These are phyloP conservation scores for Penicillium lividum DNA, from an alignment of 495 filamentous ascomycete genomes.

Conservation along the genomic window DNA sequence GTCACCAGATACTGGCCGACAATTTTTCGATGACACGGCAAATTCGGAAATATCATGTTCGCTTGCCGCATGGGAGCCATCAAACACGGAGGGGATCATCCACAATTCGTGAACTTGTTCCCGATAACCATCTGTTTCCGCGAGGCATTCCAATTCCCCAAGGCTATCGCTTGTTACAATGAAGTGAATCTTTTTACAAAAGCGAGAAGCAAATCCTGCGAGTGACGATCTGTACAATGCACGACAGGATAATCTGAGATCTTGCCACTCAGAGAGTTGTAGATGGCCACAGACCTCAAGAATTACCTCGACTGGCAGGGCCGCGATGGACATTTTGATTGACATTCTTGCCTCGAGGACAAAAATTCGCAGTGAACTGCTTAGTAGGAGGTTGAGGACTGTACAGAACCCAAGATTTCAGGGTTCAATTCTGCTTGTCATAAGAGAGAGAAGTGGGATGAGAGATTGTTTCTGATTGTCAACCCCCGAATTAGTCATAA, in stretches of 20 bases:
- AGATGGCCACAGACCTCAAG: slow-evolving; percentile 17
- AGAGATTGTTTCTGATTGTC: neutral
- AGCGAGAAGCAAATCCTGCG: slow-evolving; percentile 14
- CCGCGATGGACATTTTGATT: slow-evolving; percentile 13
- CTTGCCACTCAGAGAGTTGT: slow-evolving; percentile 13
- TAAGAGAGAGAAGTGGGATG: neutral
- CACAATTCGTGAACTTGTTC: slow-evolving; percentile 17
- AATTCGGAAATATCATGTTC: neutral
- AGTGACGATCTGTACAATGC: slow-evolving; percentile 15
- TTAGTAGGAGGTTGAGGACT: neutral
- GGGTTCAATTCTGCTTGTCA: neutral
- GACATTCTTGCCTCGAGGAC: neutral
- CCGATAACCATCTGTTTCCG: slow-evolving; percentile 13
- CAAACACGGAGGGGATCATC: slow-evolving; percentile 19
- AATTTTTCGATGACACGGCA: slow-evolving; percentile 11
- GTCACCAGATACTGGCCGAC: slow-evolving; percentile 9
- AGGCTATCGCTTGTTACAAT: slow-evolving; percentile 26
- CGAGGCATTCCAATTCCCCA: slow-evolving; percentile 16
- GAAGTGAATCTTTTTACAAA: slow-evolving; percentile 18
- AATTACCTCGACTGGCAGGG: slow-evolving; percentile 20
- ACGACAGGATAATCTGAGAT: slow-evolving; percentile 21
- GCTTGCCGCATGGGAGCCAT: slow-evolving; percentile 5
- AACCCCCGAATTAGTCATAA: too few species aligned
- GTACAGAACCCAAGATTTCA: neutral
- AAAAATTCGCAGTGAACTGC: neutral